A percentile compares a stretch with the other conserved stretches of the same genome.
Evolutionary conservation across 345 rosid species (phyloP).

Genomic region (Eucalyptus guilfoylei): DNA sequence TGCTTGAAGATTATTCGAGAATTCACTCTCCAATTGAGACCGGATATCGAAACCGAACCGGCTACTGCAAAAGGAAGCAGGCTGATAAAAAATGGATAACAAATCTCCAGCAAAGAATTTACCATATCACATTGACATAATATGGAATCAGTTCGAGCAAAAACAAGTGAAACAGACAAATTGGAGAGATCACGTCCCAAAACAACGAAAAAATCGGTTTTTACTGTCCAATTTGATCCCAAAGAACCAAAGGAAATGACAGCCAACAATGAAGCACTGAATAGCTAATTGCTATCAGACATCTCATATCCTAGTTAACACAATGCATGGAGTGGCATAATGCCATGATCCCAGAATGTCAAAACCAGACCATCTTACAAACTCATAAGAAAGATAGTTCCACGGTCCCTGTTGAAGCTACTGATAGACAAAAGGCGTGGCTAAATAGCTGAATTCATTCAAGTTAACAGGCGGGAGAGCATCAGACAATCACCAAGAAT

Average conservation of each 20-base stretch:
- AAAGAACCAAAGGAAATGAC: neutral
- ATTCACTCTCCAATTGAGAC: constrained; percentile 71
- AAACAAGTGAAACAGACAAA: neutral
- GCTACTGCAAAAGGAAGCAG: constrained; percentile 35
- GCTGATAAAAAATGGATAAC: neutral
- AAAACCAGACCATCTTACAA: neutral
- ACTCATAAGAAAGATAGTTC: neutral
- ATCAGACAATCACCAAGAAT: constrained; percentile 41
- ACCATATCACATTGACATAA: neutral
- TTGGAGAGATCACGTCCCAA: neutral
- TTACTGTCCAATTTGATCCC: neutral
- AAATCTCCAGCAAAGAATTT: neutral
- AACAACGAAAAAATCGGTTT: neutral
- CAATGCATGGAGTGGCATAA: neutral
- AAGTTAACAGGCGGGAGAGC: neutral
- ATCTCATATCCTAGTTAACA: neutral
- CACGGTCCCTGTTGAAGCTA: neutral
- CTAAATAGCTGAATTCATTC: neutral
- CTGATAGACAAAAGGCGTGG: neutral
- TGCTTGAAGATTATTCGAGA: constrained; percentile 55
- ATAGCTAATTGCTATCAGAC: neutral
- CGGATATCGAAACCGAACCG: constrained; percentile 68
- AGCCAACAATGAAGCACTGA: neutral
- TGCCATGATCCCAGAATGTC: neutral
- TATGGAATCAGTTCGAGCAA: neutral